Percentiles rank a stretch among this genome's conserved stretches.
phyloP scores from a whole-genome alignment of 805 yeast genomes.

The Lipomyces orientalis region DNA sequence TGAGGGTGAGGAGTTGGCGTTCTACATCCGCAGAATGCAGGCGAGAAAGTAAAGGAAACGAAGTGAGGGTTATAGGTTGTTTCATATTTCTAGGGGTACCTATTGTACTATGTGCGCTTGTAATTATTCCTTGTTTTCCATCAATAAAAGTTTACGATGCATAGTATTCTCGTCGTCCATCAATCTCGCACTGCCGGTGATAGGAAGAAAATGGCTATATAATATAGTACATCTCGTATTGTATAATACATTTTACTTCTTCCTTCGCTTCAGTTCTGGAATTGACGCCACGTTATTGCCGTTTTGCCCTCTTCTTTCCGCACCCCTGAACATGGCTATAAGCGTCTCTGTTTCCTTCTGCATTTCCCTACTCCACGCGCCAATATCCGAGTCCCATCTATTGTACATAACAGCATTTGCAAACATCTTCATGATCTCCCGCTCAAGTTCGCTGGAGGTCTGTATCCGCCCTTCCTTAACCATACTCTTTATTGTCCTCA shows the following conservation, averaged over 20 bases:
- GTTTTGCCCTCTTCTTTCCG: constrained; percentile 40
- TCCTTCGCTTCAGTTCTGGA: constrained; percentile 29
- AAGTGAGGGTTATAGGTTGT: constrained; percentile 10
- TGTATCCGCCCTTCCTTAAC: constrained; percentile 65
- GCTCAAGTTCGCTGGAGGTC: constrained; percentile 58
- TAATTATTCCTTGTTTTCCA: constrained; percentile 26
- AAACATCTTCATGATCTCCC: constrained; percentile 76
- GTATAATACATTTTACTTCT: constrained; percentile 10
- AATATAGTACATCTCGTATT: not conserved
- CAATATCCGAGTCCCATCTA: constrained; percentile 65
- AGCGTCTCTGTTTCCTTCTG: constrained; percentile 65
- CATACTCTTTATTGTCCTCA: constrained; percentile 63
- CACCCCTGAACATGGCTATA: constrained; percentile 60
- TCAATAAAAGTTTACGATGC: constrained; percentile 26
- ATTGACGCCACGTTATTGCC: constrained; percentile 7
- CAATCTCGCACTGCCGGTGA: not conserved
- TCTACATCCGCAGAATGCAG: constrained; percentile 99
- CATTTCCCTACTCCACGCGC: constrained; percentile 70
- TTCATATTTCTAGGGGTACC: constrained; percentile 16
- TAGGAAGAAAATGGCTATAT: not conserved
- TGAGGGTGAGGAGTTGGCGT: constrained; percentile 99
- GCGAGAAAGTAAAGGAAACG: constrained; percentile 85
- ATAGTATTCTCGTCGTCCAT: not conserved
- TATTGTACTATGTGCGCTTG: constrained; percentile 33
- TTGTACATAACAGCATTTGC: constrained; percentile 87